These are phyloP conservation scores for Aspergillus fumigatus DNA, from an alignment of 2,329 filamentous ascomycete species.

Conservation along the genomic window DNA sequence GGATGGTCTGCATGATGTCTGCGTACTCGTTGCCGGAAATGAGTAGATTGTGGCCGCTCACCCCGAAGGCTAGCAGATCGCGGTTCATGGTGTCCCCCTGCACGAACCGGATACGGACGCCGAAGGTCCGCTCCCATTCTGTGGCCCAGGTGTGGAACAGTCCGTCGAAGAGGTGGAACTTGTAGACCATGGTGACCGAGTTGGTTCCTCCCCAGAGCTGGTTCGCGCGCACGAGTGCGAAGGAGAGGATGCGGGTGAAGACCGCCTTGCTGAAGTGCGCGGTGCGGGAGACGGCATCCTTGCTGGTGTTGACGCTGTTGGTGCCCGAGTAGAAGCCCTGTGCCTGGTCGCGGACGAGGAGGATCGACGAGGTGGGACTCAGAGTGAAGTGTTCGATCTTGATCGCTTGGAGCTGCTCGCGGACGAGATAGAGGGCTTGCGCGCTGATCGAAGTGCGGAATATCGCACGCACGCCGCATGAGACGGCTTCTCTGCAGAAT, in stretches of 20 bases:
- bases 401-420: constrained; percentile 2
- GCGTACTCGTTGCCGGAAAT: constrained; percentile 4
- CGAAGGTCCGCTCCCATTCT: not conserved
- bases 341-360: constrained; percentile 1
- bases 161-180: constrained; percentile 5
- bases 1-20: constrained; percentile 2
- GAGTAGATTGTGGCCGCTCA: not conserved
- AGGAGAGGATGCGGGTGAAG: not conserved
- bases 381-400: constrained; percentile 1
- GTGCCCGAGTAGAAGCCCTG: constrained; percentile 4
- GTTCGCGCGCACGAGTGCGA: not conserved
- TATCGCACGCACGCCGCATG: not conserved
- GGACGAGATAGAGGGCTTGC: constrained; percentile 1
- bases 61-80: constrained; percentile 1
- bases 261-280: not conserved
- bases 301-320: not conserved
- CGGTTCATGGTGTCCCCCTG: constrained; percentile 5
- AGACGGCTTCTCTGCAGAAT: not conserved
- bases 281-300: not conserved
- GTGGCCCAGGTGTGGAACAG: constrained; percentile 1
- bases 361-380: not conserved
- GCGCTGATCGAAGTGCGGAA: constrained; percentile 1
- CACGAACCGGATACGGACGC: not conserved
- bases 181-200: constrained; percentile 1
- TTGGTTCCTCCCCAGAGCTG: not conserved